Conservation (phyloP, 2,329 filamentous ascomycete species). For the Diaporthe sp. region DNA sequence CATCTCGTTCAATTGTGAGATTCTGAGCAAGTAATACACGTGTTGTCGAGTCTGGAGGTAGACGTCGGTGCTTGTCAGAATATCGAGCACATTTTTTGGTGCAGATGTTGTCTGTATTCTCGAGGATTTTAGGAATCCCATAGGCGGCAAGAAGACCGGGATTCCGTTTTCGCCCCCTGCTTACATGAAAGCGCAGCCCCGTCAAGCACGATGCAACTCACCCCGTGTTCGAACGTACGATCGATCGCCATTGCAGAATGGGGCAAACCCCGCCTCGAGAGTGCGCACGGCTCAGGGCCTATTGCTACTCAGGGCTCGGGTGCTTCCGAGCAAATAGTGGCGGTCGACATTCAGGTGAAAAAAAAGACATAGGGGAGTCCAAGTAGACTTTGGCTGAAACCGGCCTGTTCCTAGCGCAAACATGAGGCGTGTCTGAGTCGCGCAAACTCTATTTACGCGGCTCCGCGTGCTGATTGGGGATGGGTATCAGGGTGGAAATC, state of each 20-base stretch:
- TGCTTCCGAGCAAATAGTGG: not conserved
- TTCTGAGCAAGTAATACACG: not conserved
- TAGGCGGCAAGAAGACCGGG: not conserved
- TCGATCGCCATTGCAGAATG: not conserved
- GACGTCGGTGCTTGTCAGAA: not conserved
- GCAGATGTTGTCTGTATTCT: not conserved
- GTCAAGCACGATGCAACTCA: not conserved
- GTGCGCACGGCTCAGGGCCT: not conserved
- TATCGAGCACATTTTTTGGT: not conserved
- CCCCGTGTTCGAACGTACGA: not conserved
- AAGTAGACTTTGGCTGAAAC: slow-evolving; percentile 13
- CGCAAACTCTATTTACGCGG: slow-evolving; percentile 8
- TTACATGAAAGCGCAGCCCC: not conserved
- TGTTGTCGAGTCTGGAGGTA: not conserved
- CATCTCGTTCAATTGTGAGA: not conserved
- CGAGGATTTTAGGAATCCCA: not conserved
- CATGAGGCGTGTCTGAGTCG: slow-evolving; percentile 26
- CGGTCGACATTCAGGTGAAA: not conserved
- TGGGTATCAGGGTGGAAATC: slow-evolving; percentile 5
- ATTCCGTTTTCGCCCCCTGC: not conserved
- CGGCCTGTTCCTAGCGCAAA: slow-evolving; percentile 13
- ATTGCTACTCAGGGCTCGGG: not conserved
- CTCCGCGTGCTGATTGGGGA: slow-evolving; percentile 21
- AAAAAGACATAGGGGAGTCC: not conserved
- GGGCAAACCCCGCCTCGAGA: not conserved